A percentile compares a stretch with the other conserved stretches of the same genome.
Conservation (phyloP, 202 grass and related monocot species). For the Elaeis oleifera region DNA sequence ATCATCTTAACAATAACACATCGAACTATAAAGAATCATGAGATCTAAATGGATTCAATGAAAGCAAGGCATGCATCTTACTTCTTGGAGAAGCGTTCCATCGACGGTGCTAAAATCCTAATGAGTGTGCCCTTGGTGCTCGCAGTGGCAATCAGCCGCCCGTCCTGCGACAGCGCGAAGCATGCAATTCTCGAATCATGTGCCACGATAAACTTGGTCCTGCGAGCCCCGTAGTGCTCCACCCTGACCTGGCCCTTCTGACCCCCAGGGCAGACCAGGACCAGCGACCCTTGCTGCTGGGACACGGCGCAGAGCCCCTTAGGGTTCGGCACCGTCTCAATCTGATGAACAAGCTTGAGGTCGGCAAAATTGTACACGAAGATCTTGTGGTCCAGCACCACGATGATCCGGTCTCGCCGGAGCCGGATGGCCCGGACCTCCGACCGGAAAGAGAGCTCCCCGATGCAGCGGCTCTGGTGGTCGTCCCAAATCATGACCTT, state of each 20-base stretch:
- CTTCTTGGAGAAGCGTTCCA: slow-evolving; percentile 84
- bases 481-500: slow-evolving; percentile 42
- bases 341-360: slow-evolving; percentile 90
- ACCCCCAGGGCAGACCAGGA: slow-evolving; percentile 69
- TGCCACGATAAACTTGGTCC: slow-evolving; percentile 89
- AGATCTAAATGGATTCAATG: neutral
- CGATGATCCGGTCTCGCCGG: slow-evolving; percentile 78
- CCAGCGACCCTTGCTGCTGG: slow-evolving; percentile 73
- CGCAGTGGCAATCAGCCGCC: slow-evolving; percentile 75
- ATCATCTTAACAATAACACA: no score
- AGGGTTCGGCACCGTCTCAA: slow-evolving; percentile 79
- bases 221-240: slow-evolving; percentile 70
- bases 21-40: no score
- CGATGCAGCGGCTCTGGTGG: slow-evolving; percentile 22
- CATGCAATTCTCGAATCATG: slow-evolving; percentile 90
- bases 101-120: slow-evolving; percentile 67
- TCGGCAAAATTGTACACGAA: slow-evolving; percentile 88
- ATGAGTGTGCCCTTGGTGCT: slow-evolving; percentile 86
- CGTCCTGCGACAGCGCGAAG: slow-evolving; percentile 76
- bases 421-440: slow-evolving; percentile 75
- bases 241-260: slow-evolving; percentile 95
- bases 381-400: slow-evolving; percentile 76
- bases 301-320: slow-evolving; percentile 76
- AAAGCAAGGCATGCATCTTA: slow-evolving; percentile 23
- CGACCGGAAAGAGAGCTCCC: slow-evolving; percentile 26